Conservation (phyloP, 1,284 basidiomycete species). For the Xerocomus cyaneibrunnescens region DNA sequence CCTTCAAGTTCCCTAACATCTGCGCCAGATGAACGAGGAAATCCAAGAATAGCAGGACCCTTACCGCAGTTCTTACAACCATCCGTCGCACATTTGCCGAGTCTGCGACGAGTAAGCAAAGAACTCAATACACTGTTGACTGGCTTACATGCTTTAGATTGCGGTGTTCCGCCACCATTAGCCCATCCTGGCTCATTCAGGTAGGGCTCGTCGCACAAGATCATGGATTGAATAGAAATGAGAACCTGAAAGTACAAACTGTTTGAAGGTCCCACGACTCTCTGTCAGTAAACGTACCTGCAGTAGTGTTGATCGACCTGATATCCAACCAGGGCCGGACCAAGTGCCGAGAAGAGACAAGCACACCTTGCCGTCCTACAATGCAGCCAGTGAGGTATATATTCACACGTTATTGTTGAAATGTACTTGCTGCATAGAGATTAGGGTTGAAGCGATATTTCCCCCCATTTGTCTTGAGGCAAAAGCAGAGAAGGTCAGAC, state of each 20-base stretch:
- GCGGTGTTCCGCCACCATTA: constrained; percentile 62
- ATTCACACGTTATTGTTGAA: not conserved
- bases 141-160: constrained; percentile 68
- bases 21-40: constrained; percentile 31
- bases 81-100: constrained; percentile 86
- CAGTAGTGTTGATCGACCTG: constrained; percentile 81
- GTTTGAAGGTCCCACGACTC: not conserved
- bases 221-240: constrained; percentile 94
- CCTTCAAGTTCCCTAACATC: constrained; percentile 85
- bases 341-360: constrained; percentile 89
- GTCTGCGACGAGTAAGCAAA: constrained; percentile 45
- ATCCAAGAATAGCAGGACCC: constrained; percentile 19
- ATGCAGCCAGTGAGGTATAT: constrained; percentile 1
- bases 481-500: constrained; percentile 10
- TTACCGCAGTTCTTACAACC: constrained; percentile 83
- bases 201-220: constrained; percentile 86
- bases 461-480: constrained; percentile 76
- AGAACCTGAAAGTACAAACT: constrained; percentile 56
- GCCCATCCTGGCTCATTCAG: constrained; percentile 91
- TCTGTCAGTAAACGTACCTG: constrained; percentile 49
- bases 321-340: constrained; percentile 86
- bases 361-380: constrained; percentile 87
- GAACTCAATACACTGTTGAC: constrained; percentile 1
- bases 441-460: constrained; percentile 91
- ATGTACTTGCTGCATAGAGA: constrained; percentile 69